Evolutionary conservation across 2,329 filamentous ascomycete species (phyloP).

Genomic region (Chalaropsis ovoidea): DNA sequence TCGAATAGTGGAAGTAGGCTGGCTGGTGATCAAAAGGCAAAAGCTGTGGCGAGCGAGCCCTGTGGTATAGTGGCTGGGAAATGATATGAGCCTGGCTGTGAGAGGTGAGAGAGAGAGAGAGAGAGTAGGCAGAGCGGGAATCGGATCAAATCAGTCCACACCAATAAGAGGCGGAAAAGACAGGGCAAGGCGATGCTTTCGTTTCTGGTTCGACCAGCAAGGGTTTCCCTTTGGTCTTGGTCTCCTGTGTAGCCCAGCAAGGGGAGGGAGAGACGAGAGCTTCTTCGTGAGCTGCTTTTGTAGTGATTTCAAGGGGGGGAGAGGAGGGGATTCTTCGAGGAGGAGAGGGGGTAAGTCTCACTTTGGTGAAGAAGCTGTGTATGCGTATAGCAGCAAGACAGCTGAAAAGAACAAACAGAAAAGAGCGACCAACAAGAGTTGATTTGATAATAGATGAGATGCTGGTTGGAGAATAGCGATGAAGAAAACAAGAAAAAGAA

Average conservation of each 20-base stretch:
- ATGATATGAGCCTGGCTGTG: not conserved
- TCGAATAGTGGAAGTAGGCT: not conserved
- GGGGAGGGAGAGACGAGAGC: not conserved
- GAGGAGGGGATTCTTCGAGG: too few species aligned
- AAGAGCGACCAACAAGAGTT: not conserved
- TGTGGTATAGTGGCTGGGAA: slow-evolving; percentile 9
- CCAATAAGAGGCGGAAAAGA: not conserved
- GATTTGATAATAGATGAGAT: not conserved
- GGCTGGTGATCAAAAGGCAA: not conserved
- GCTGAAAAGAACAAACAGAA: not conserved
- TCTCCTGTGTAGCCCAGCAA: not conserved
- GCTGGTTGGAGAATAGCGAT: not conserved
- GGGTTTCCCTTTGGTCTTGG: too few species aligned
- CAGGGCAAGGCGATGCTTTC: not conserved
- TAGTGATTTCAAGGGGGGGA: too few species aligned
- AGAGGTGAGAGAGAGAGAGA: not conserved
- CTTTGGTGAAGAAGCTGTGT: not conserved
- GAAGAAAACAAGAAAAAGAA: not conserved
- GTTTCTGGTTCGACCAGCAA: not conserved
- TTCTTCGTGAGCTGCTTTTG: not conserved
- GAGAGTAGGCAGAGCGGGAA: not conserved
- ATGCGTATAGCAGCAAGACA: too few species aligned
- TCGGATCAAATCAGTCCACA: not conserved
- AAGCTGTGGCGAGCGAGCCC: not conserved
- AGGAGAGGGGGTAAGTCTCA: not conserved